These are phyloP conservation scores for Colletotrichum aenigma DNA, from an alignment of 2,329 filamentous ascomycete species.

Conservation along the genomic window DNA sequence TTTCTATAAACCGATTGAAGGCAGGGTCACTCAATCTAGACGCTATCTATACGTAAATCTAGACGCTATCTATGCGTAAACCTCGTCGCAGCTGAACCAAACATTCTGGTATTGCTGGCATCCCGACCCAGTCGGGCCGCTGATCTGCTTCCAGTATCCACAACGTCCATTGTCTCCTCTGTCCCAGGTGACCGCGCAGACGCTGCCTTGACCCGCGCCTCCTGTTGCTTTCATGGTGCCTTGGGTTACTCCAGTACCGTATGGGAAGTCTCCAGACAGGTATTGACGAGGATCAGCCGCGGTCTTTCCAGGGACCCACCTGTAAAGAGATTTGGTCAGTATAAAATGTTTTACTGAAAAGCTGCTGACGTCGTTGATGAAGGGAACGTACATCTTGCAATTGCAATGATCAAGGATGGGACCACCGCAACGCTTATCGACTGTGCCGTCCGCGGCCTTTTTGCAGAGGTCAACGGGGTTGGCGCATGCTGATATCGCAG, in stretches of 20 bases:
- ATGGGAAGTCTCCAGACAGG: not conserved
- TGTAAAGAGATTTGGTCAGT: not conserved
- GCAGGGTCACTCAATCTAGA: too few species aligned
- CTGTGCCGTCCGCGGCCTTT: not conserved
- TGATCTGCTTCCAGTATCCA: not conserved
- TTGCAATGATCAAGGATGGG: not conserved
- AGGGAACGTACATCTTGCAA: not conserved
- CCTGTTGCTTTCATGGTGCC: not conserved
- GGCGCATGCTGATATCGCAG: not conserved
- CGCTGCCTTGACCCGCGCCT: not conserved
- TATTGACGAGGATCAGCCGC: not conserved
- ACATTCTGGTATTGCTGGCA: not conserved
- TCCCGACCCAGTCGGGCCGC: accelerated
- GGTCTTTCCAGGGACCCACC: not conserved
- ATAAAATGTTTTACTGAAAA: not conserved
- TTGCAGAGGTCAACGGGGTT: not conserved
- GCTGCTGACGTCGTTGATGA: not conserved
- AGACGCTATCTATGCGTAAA: too few species aligned
- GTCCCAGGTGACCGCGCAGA: not conserved
- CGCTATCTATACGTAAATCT: too few species aligned
- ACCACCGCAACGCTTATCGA: not conserved
- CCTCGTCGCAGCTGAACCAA: not conserved
- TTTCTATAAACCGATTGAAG: too few species aligned
- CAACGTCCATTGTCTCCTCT: not conserved
- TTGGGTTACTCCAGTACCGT: not conserved